phyloP scores from a whole-genome alignment of 140 eudicot species.

The Senecio squalidus region DNA sequence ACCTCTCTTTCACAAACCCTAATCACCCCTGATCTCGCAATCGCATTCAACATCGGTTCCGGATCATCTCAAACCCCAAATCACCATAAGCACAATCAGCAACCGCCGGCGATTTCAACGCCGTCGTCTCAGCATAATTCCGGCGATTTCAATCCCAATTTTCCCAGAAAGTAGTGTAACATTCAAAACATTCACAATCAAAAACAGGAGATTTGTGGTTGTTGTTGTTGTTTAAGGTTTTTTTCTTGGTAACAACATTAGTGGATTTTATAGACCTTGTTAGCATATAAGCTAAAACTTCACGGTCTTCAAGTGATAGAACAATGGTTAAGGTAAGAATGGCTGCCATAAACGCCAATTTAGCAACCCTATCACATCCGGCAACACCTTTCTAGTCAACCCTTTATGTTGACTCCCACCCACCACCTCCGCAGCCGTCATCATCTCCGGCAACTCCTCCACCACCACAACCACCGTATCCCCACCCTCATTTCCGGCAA shows the following conservation, averaged over 20 bases:
- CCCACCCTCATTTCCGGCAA: constrained; percentile 7
- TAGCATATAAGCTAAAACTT: constrained; percentile 67
- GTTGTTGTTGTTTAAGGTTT: background rate
- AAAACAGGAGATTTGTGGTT: constrained; percentile 47
- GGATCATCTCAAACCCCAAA: too few species aligned
- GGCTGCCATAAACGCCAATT: constrained; percentile 74
- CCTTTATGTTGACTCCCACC: constrained; percentile 36
- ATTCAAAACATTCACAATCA: constrained; percentile 67
- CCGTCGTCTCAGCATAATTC: too few species aligned
- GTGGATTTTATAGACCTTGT: constrained; percentile 43
- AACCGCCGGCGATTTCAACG: too few species aligned
- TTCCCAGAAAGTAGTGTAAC: constrained; percentile 64
- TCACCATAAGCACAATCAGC: too few species aligned
- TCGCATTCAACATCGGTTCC: too few species aligned
- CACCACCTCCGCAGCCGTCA: background rate
- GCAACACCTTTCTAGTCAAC: constrained; percentile 62
- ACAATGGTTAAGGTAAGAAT: constrained; percentile 39
- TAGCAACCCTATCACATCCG: constrained; percentile 77
- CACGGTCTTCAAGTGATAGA: constrained; percentile 57
- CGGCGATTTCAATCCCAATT: constrained; percentile 81
- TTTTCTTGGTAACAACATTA: constrained; percentile 2
- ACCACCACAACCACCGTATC: constrained; percentile 2
- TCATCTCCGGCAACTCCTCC: constrained; percentile 7
- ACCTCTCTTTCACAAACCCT: too few species aligned
- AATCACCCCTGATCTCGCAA: too few species aligned